A percentile compares a stretch with the other conserved stretches of the same genome.
Conservation (phyloP, 2,329 filamentous ascomycete species). For the Penicillium sp. region DNA sequence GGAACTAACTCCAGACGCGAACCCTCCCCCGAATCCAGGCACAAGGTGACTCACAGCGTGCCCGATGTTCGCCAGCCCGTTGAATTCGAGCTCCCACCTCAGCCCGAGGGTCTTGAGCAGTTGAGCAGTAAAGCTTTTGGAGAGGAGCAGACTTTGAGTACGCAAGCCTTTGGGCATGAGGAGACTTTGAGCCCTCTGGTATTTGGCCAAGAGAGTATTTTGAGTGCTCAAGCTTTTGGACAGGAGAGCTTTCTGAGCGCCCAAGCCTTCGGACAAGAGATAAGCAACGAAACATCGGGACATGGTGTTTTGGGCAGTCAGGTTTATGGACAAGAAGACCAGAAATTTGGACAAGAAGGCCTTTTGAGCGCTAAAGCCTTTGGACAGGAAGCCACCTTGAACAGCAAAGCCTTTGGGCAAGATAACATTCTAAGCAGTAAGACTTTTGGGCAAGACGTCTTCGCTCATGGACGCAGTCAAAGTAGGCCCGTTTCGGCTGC, state of each 20-base stretch:
- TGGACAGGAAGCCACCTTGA: background rate
- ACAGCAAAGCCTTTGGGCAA: conserved; percentile 1
- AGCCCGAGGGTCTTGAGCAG: conserved; percentile 9
- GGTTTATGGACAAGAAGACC: background rate
- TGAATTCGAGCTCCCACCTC: conserved; percentile 21
- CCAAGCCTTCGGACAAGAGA: background rate
- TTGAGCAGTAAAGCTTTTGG: conserved; percentile 12
- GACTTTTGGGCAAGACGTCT: conserved; percentile 4
- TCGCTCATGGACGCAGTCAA: conserved; percentile 8
- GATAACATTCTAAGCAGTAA: background rate
- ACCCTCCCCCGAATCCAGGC: conserved; percentile 48
- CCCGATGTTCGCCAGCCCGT: conserved; percentile 24
- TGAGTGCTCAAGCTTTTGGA: background rate
- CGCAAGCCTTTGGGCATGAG: conserved; percentile 6
- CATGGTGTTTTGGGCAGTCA: conserved; percentile 3
- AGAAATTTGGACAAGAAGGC: background rate
- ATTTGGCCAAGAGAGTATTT: background rate
- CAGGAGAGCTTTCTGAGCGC: background rate
- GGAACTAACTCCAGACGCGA: conserved; percentile 47
- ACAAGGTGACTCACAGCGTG: conserved; percentile 37
- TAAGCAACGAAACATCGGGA: conserved; percentile 7
- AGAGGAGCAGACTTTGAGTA: conserved; percentile 3
- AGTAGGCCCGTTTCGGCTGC: conserved; percentile 8
- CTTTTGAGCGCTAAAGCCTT: background rate
- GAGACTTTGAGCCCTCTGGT: background rate